Percentiles rank a stretch among this genome's conserved stretches.
Conservation (phyloP, 2,329 filamentous ascomycete genomes). For the Elsinoe fawcettii region DNA sequence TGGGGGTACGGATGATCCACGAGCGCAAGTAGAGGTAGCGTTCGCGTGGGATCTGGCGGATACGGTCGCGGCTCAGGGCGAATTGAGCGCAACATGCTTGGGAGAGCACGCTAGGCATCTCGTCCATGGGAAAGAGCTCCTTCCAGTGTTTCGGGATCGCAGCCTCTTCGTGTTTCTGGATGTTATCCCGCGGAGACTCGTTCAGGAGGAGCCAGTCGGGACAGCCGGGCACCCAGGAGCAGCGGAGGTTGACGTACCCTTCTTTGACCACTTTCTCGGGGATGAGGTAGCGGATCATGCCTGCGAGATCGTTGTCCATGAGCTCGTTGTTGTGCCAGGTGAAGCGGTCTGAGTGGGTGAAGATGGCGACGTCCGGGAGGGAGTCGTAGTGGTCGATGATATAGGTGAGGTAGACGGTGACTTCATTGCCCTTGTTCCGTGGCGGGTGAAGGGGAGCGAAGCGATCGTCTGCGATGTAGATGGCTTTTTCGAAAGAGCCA, state of each 20-base stretch:
- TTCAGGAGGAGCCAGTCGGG: constrained; percentile 46
- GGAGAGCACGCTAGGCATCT: constrained; percentile 44
- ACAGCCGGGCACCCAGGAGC: constrained; percentile 49
- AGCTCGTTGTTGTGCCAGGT: constrained; percentile 53
- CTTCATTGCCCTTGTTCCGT: constrained; percentile 54
- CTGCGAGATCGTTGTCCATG: constrained; percentile 36
- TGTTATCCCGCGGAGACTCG: constrained; percentile 30
- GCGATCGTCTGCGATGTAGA: constrained; percentile 49
- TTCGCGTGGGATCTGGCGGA: constrained; percentile 45
- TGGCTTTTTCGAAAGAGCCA: constrained; percentile 33
- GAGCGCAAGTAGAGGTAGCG: constrained; percentile 52
- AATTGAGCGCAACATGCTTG: constrained; percentile 60
- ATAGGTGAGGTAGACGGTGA: constrained; percentile 54
- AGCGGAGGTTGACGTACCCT: constrained; percentile 50
- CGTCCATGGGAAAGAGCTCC: constrained; percentile 42
- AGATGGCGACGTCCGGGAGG: constrained; percentile 52
- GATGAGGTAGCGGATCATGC: constrained; percentile 40
- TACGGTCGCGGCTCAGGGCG: constrained; percentile 51
- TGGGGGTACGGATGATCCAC: constrained; percentile 52
- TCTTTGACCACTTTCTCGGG: constrained; percentile 40
- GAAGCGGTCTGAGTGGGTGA: constrained; percentile 53
- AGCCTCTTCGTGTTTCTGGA: constrained; percentile 38
- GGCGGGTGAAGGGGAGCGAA: constrained; percentile 39
- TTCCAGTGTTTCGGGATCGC: constrained; percentile 39
- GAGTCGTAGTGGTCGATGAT: constrained; percentile 55